These are phyloP conservation scores for Amphichorda felina DNA, from an alignment of 2,329 filamentous ascomycete species.

Conservation along the genomic window DNA sequence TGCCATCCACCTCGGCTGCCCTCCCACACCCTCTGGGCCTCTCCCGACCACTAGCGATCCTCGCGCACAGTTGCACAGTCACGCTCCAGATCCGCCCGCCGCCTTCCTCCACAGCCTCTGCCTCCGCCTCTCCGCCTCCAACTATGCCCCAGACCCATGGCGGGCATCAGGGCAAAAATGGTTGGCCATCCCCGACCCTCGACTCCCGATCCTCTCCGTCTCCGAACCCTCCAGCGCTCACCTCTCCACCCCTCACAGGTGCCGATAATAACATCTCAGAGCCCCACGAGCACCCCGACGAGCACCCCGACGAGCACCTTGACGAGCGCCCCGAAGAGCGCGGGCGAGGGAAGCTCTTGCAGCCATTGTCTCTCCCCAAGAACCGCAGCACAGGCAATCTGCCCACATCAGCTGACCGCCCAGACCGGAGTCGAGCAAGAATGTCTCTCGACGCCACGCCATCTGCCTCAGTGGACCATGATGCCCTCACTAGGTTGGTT, in stretches of 20 bases:
- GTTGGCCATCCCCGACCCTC: conserved; percentile 14
- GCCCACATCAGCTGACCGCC: conserved; percentile 31
- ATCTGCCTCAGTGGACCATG: conserved; percentile 46
- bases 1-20: too few species aligned
- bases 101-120: neutral
- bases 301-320: neutral
- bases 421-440: conserved; percentile 51
- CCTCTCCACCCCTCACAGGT: neutral
- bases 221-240: conserved; percentile 5
- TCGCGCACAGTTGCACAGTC: too few species aligned
- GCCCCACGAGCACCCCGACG: neutral
- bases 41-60: too few species aligned
- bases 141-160: conserved; percentile 32
- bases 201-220: too few species aligned
- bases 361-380: conserved; percentile 44
- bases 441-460: conserved; percentile 62
- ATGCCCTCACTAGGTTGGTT: conserved; percentile 59
- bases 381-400: conserved; percentile 56
- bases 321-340: conserved; percentile 16
- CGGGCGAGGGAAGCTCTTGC: conserved; percentile 27
- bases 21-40: too few species aligned
- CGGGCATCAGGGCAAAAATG: conserved; percentile 24
- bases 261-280: too few species aligned
- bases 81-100: too few species aligned
- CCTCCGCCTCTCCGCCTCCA: conserved; percentile 17